These are phyloP conservation scores for Rhodamnia rubescens DNA, from an alignment of 345 rosid species.

Conservation along the genomic window DNA sequence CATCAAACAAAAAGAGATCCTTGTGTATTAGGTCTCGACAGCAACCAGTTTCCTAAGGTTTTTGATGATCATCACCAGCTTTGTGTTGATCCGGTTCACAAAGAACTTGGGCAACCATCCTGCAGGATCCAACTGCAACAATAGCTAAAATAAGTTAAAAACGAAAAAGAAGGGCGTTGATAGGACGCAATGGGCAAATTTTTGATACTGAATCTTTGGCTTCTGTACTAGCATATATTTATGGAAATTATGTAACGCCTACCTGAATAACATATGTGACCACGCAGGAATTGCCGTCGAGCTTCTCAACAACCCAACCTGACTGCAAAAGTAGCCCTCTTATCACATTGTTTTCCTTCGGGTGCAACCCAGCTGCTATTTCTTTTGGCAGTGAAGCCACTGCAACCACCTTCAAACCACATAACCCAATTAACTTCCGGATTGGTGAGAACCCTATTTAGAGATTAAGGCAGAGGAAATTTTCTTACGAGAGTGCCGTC, in stretches of 20 bases:
- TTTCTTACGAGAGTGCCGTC: constrained; percentile 60
- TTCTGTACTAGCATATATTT: neutral
- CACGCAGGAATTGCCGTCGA: constrained; percentile 53
- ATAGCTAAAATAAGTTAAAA: neutral
- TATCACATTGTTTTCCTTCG: constrained; percentile 48
- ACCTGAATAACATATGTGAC: constrained; percentile 81
- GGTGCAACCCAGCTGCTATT: constrained; percentile 68
- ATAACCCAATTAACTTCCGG: neutral
- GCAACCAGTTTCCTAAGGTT: constrained; percentile 48
- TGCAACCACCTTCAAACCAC: constrained; percentile 43
- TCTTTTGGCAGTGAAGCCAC: constrained; percentile 75
- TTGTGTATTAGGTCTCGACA: neutral
- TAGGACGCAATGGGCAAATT: neutral
- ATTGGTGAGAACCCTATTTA: neutral
- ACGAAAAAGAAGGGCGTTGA: neutral
- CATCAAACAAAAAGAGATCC: neutral
- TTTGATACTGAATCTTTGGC: neutral
- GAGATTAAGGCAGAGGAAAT: neutral
- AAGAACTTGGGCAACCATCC: constrained; percentile 85
- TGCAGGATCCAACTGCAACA: constrained; percentile 68
- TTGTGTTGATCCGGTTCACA: constrained; percentile 64
- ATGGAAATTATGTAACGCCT: too few species aligned
- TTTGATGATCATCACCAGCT: constrained; percentile 64
- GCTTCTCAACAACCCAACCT: constrained; percentile 88
- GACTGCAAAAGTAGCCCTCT: constrained; percentile 65